A percentile compares a stretch with the other conserved stretches of the same genome.
These are phyloP conservation scores for Venturia effusa DNA, from an alignment of 2,329 filamentous ascomycete species.

Conservation along the genomic window DNA sequence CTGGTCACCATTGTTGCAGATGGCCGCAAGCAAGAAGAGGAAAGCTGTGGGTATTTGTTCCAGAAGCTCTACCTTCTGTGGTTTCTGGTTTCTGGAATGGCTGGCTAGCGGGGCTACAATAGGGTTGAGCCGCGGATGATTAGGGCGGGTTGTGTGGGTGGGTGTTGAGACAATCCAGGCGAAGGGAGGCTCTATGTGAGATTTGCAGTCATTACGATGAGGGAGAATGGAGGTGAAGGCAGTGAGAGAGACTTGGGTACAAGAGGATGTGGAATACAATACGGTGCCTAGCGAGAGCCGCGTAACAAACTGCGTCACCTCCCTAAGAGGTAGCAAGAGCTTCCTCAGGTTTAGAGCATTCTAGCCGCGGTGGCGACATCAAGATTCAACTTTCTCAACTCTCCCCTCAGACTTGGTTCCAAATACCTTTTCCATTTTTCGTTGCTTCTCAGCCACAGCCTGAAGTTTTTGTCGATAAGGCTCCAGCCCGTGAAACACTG, in stretches of 20 bases:
- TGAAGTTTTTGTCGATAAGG: too few relatives aligned
- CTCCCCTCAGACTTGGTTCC: not conserved
- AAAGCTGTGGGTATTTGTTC: not conserved
- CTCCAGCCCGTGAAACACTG: not conserved
- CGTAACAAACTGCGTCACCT: not conserved
- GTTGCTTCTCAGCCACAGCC: too few relatives aligned
- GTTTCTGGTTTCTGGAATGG: not conserved
- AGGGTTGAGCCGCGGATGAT: not conserved
- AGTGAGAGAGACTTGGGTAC: not conserved
- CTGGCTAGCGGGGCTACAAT: not conserved
- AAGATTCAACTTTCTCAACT: too few relatives aligned
- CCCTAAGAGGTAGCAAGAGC: too few relatives aligned
- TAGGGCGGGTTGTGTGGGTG: not conserved
- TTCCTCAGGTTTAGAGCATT: too few relatives aligned
- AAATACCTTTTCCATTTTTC: too few relatives aligned
- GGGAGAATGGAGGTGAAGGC: not conserved
- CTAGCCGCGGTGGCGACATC: too few relatives aligned
- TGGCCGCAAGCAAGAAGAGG: not conserved
- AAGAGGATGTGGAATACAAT: not conserved
- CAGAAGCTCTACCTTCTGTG: not conserved
- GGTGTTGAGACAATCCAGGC: not conserved
- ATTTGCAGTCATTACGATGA: not conserved
- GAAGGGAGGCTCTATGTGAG: not conserved
- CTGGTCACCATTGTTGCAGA: constrained; percentile 7
- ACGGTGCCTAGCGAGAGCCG: not conserved